Evolutionary conservation across 768 basidiomycete species (phyloP), one percentile per base, ranked within the genome.

Genomic region (Chalciporus piperatus): DNA sequence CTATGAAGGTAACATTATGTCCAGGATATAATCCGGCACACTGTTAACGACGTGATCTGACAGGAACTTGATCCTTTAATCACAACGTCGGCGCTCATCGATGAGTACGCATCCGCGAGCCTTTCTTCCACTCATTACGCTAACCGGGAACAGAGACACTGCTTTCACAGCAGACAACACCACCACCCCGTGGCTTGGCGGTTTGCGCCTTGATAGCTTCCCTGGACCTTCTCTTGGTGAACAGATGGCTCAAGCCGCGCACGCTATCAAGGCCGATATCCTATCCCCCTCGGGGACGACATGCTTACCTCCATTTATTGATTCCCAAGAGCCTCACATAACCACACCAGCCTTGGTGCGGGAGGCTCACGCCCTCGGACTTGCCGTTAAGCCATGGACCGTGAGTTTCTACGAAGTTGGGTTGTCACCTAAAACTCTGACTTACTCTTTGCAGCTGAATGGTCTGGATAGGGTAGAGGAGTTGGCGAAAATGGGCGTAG

Each of bases 331-430:
- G 4, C 81, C 73, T 54, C 67, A 79, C 3, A 89, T 90, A 59
- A 81, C 81, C 1, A 88, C 85, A 3, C 70, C 75, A 63, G 77
- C 74, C 19, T 89, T 92, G 88, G 75, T 92, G 23, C 72, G 76
- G 40, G 73, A 76, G 45, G 82, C 88, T 0, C 89, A 90, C 61
- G 54, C 73, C 32, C 74, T 86, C 27, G 83, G 82, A 3, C 62
- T 91, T 63, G 53, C 64, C 11, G 83, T 92, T 41, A 82, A 83
- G 54, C 86, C 88, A 6, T 92, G 84, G 82, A 91, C 89, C 27
- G 86, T 87, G 54, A 56, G 80, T 72, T 14, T 23, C 33, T 4
- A 11, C 4, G 12, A 16, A 3, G 17, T 35, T 43, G 48, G 13
- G 28, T 40, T 38, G 19, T 27, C 17, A 6, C n/a, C 32, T 37